Percentiles rank a stretch among this genome's conserved stretches.
Conservation (phyloP, 768 basidiomycete genomes). For the Saitozyma sp. region DNA sequence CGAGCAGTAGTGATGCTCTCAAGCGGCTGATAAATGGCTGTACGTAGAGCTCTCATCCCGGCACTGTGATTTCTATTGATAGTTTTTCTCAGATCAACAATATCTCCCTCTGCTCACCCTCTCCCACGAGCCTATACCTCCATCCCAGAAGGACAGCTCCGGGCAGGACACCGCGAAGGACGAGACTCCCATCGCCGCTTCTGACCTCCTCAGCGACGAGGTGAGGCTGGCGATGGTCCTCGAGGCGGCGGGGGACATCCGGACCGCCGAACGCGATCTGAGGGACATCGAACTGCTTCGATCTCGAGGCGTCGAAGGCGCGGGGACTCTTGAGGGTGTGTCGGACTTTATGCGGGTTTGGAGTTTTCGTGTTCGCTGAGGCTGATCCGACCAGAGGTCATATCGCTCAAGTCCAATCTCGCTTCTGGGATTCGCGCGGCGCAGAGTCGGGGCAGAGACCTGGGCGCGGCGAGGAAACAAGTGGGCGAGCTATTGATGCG, state of each 20-base stretch:
- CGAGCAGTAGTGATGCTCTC: constrained; percentile 26
- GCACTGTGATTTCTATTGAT: not conserved
- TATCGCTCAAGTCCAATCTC: constrained; percentile 20
- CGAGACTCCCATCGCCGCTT: not conserved
- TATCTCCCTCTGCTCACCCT: constrained; percentile 32
- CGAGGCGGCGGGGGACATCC: constrained; percentile 36
- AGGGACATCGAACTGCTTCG: constrained; percentile 35
- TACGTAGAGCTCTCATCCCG: constrained; percentile 12
- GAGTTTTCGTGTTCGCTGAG: not conserved
- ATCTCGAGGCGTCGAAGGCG: constrained; percentile 29
- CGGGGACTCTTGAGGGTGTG: constrained; percentile 38
- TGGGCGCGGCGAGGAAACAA: constrained; percentile 21
- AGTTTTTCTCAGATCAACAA: constrained; percentile 18
- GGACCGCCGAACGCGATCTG: constrained; percentile 32
- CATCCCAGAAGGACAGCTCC: not conserved
- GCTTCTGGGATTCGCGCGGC: not conserved
- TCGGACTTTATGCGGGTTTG: not conserved
- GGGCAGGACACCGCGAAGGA: not conserved
- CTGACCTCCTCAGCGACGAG: constrained; percentile 28
- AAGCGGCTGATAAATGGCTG: constrained; percentile 33
- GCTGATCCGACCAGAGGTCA: constrained; percentile 17
- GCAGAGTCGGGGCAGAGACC: constrained; percentile 5
- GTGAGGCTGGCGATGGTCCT: constrained; percentile 37
- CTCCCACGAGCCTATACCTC: too few relatives aligned
- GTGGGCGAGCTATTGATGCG: constrained; percentile 24